Evolutionary conservation across 345 rosid genomes (phyloP).

Genomic region (Rhizophora apiculata): DNA sequence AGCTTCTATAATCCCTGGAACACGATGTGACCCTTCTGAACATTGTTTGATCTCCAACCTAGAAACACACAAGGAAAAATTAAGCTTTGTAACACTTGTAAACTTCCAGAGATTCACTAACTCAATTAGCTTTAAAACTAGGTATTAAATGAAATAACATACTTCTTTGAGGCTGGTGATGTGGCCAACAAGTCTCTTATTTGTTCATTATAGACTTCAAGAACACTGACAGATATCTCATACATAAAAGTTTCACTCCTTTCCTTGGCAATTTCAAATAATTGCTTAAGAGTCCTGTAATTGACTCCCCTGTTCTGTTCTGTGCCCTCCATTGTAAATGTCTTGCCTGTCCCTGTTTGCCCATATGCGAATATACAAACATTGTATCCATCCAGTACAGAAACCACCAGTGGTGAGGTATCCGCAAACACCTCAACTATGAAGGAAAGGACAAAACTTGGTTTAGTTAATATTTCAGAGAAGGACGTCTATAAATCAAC

Average conservation of each 20-base stretch:
- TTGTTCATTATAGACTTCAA: constrained; percentile 97
- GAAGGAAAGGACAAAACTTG: constrained; percentile 14
- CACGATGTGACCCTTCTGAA: constrained; percentile 75
- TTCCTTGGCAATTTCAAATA: constrained; percentile 70
- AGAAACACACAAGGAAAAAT: constrained; percentile 8
- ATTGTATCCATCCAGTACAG: constrained; percentile 93
- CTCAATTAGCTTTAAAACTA: not conserved
- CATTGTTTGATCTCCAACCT: constrained; percentile 96
- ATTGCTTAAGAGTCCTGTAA: constrained; percentile 79
- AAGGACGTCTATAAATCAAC: not conserved
- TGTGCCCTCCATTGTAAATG: constrained; percentile 97
- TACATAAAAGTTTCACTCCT: constrained; percentile 69
- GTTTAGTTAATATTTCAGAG: constrained; percentile 8
- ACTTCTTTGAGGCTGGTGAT: constrained; percentile 78
- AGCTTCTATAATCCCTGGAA: constrained; percentile 88
- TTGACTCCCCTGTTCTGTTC: constrained; percentile 86
- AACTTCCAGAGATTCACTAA: constrained; percentile 2
- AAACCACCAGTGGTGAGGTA: constrained; percentile 82
- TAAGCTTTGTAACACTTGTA: not conserved
- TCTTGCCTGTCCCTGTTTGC: constrained; percentile 98
- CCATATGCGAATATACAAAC: constrained; percentile 98
- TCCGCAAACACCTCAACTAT: constrained; percentile 90
- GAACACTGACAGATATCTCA: constrained; percentile 82
- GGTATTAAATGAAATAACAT: constrained; percentile 14
- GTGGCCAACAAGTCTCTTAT: constrained; percentile 86